Evolutionary conservation across 345 rosid genomes (phyloP).

Genomic region (Linum tenue): DNA sequence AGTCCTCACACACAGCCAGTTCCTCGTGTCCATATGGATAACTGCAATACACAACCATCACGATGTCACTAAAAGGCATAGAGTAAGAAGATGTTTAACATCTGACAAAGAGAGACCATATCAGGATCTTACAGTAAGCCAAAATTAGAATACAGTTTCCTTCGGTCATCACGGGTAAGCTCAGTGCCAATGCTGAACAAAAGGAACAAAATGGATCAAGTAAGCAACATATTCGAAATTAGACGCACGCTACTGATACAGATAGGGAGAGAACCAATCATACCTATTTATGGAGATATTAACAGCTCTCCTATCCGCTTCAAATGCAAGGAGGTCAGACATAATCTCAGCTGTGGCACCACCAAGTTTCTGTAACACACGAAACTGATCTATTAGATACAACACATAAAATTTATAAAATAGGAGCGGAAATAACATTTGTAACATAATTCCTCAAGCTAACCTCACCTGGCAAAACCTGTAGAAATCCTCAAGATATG

Average conservation of each 20-base stretch:
- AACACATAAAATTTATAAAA: not conserved
- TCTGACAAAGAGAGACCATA: not conserved
- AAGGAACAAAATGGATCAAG: slow-evolving; percentile 1
- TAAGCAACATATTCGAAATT: not conserved
- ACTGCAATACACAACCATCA: slow-evolving; percentile 23
- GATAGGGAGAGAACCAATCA: not conserved
- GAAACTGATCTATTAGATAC: slow-evolving; percentile 6
- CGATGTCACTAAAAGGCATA: slow-evolving; percentile 10
- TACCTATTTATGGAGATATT: slow-evolving; percentile 93
- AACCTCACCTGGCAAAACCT: slow-evolving; percentile 81
- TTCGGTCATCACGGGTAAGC: slow-evolving; percentile 95
- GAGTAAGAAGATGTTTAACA: not conserved
- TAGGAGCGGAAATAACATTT: not conserved
- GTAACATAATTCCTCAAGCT: slow-evolving; percentile 7
- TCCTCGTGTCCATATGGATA: slow-evolving; percentile 87
- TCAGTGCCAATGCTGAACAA: slow-evolving; percentile 89
- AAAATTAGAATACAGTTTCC: slow-evolving; percentile 85
- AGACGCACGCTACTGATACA: not conserved
- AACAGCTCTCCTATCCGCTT: slow-evolving; percentile 96
- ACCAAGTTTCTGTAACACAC: slow-evolving; percentile 67
- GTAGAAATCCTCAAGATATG: slow-evolving; percentile 92
- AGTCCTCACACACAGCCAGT: slow-evolving; percentile 79
- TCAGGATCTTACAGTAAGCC: slow-evolving; percentile 68
- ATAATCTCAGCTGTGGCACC: slow-evolving; percentile 96
- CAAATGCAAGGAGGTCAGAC: slow-evolving; percentile 96